A percentile compares a stretch with the other conserved stretches of the same genome.
Evolutionary conservation across 2,329 filamentous ascomycete species (phyloP).

Genomic region (Stachybotrys echinatus): DNA sequence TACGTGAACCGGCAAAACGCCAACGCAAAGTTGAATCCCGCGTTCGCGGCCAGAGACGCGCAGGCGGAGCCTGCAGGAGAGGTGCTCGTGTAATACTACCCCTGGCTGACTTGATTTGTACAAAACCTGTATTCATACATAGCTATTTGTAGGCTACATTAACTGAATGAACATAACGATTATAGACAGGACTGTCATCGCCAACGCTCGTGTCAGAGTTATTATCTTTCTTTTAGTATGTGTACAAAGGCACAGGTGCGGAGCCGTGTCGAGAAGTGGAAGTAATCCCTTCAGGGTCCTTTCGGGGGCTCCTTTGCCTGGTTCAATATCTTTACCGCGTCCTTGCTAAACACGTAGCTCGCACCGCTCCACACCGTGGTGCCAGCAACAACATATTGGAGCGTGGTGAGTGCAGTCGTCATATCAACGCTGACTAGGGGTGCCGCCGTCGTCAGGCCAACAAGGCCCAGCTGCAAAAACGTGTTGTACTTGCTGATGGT

Average conservation of each 20-base stretch:
- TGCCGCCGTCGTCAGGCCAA: conserved; percentile 77
- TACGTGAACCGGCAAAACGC: conserved; percentile 42
- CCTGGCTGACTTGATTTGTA: too few relatives aligned
- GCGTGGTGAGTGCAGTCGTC: conserved; percentile 47
- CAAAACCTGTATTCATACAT: too few relatives aligned
- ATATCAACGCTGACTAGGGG: conserved; percentile 64
- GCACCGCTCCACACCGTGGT: conserved; percentile 93
- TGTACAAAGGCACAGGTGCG: too few relatives aligned
- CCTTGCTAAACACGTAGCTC: conserved; percentile 86
- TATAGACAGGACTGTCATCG: too few relatives aligned
- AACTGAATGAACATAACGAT: too few relatives aligned
- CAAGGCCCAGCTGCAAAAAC: conserved; percentile 79
- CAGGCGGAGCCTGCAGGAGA: neutral
- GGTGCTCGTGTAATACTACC: neutral
- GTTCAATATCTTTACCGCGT: conserved; percentile 80
- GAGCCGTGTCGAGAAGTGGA: too few relatives aligned
- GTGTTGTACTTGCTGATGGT: conserved; percentile 91
- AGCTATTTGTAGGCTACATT: too few relatives aligned
- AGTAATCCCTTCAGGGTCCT: neutral
- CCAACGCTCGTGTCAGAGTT: too few relatives aligned
- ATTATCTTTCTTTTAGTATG: too few relatives aligned
- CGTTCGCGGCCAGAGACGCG: neutral
- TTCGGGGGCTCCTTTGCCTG: conserved; percentile 10
- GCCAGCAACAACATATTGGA: conserved; percentile 75
- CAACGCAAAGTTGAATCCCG: neutral